phyloP scores from a whole-genome alignment of 805 yeast species.

The Pichia californica region DNA sequence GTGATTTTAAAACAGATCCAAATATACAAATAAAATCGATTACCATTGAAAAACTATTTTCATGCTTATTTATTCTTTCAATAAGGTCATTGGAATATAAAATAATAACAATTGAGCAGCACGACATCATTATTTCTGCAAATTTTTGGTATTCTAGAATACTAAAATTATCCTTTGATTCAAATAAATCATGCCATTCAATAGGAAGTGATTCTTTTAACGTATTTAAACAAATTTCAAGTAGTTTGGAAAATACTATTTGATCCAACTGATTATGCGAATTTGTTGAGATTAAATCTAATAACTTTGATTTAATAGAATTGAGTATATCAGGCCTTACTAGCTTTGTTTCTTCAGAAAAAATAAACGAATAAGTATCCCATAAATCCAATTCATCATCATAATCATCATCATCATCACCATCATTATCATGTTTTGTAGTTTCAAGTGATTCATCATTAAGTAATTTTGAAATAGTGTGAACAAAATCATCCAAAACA shows the following conservation, averaged over 20 bases:
- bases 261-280: neutral
- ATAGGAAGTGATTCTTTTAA: conserved; percentile 3
- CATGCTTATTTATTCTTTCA: neutral
- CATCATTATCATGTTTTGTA: neutral
- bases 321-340: neutral
- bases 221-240: neutral
- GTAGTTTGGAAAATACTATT: neutral
- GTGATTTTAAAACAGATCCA: neutral
- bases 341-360: neutral
- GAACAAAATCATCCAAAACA: neutral
- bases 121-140: neutral
- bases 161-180: neutral
- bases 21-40: conserved; percentile 2
- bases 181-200: conserved; percentile 7
- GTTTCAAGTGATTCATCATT: neutral
- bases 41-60: neutral
- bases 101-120: conserved; percentile 1
- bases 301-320: conserved; percentile 3
- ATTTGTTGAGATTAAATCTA: neutral
- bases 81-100: neutral
- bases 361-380: neutral
- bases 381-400: neutral
- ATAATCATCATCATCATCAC: too few relatives aligned
- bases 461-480: neutral
- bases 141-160: conserved; percentile 3